Percentiles rank a stretch among this genome's conserved stretches.
These are phyloP conservation scores for Podospora bellae-mahoneyi DNA, from an alignment of 495 filamentous ascomycete genomes.

Conservation along the genomic window DNA sequence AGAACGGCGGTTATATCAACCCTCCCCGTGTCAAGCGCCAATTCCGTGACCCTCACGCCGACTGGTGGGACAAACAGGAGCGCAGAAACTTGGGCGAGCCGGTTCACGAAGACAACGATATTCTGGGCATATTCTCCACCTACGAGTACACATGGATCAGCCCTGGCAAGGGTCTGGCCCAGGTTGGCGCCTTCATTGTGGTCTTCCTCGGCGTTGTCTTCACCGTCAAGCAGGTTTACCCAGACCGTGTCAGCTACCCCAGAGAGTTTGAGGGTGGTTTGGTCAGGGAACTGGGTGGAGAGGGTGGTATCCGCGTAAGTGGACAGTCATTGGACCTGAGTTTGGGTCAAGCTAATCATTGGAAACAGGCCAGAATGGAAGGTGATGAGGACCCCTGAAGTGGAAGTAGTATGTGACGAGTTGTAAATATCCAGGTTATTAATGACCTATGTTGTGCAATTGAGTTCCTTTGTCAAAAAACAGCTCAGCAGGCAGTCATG, in stretches of 20 bases:
- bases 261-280: slow-evolving; percentile 80
- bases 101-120: slow-evolving; percentile 94
- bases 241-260: slow-evolving; percentile 77
- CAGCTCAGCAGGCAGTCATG: background rate
- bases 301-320: slow-evolving; percentile 49
- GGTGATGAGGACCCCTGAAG: slow-evolving; percentile 44
- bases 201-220: slow-evolving; percentile 67
- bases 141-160: slow-evolving; percentile 85
- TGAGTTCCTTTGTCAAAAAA: background rate
- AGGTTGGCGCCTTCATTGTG: slow-evolving; percentile 71
- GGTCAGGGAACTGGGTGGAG: slow-evolving; percentile 79
- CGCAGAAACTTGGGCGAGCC: slow-evolving; percentile 94
- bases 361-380: slow-evolving; percentile 40
- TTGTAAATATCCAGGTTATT: background rate
- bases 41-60: slow-evolving; percentile 85
- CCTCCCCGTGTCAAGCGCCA: slow-evolving; percentile 78
- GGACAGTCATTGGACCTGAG: background rate
- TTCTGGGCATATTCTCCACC: slow-evolving; percentile 84
- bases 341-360: slow-evolving; percentile 12
- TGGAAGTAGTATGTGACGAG: background rate
- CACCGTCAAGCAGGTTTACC: slow-evolving; percentile 68
- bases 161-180: slow-evolving; percentile 65
- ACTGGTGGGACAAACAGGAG: slow-evolving; percentile 98
- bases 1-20: slow-evolving; percentile 94
- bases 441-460: background rate